These are phyloP conservation scores for Chaetomiaceae sp. DNA, from an alignment of 2,329 filamentous ascomycete genomes.

Conservation along the genomic window DNA sequence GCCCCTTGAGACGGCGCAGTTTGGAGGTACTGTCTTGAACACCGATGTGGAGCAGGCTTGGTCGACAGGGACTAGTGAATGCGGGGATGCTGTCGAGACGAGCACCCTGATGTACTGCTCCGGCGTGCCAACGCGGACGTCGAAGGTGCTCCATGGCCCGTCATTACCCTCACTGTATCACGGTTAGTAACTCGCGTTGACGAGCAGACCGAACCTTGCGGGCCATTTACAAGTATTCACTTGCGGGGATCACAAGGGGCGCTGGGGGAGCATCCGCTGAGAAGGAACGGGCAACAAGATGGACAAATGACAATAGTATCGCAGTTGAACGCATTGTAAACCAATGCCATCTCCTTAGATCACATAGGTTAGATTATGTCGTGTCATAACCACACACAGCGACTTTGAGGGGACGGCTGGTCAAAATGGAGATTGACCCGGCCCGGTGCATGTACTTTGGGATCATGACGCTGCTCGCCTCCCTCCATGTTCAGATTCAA, in stretches of 20 bases:
- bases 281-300: slow-evolving; percentile 3
- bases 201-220: no score
- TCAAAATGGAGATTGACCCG: neutral
- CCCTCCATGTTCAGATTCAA: no score
- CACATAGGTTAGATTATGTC: no score
- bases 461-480: neutral
- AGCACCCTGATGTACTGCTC: slow-evolving; percentile 33
- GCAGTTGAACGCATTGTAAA: slow-evolving; percentile 17
- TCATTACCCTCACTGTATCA: slow-evolving; percentile 33
- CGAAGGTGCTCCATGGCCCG: slow-evolving; percentile 36
- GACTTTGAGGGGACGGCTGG: neutral
- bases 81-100: slow-evolving; percentile 34
- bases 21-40: slow-evolving; percentile 28
- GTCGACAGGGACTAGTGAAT: slow-evolving; percentile 31
- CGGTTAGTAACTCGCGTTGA: neutral
- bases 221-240: slow-evolving; percentile 33
- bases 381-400: neutral
- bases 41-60: slow-evolving; percentile 28
- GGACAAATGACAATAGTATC: slow-evolving; percentile 9
- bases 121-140: slow-evolving; percentile 33
- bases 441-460: no score
- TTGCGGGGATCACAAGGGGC: slow-evolving; percentile 30
- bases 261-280: slow-evolving; percentile 12
- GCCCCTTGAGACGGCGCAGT: slow-evolving; percentile 33
- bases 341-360: neutral